Evolutionary conservation across 2,329 filamentous ascomycete species (phyloP), one percentile per base, ranked within the genome.

Genomic region (Apiospora phragmitis): DNA sequence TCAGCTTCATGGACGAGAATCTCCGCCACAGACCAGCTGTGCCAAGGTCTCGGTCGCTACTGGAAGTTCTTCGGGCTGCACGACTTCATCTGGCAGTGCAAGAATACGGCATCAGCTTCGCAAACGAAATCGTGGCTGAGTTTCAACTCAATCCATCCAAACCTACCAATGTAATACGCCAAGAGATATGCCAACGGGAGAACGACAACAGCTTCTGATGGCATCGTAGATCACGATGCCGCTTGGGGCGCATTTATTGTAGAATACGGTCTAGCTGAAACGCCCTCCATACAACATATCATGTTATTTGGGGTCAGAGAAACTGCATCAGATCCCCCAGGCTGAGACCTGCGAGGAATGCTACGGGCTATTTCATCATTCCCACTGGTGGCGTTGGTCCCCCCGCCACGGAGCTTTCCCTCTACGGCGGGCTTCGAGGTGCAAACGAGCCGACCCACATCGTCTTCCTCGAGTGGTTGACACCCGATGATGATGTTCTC

Each of bases 21-120:
- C 47, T 49, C 8, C n/a, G n/a, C 47, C n/a, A 49, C 47, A 26
- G 47, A 26, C 47, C 47, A 49, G 11, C 11, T 65, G 3, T 5
- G 32, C 14, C 49, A 45, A 51, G 66, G 67, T 24, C 45, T 16
- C 35, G 62, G 67, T 32, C 68, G 68, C 68, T 72, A 59, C 41
- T 32, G 51, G 26, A 68, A 42, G 7, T 42, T 70, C 12, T 70
- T 59, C 41, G 16, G 41, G 67, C 16, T 8, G 26, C 26, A 24
- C 26, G 18, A 11, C 43, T 68, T 18, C 51, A 59, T 59, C 2
- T 16, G 18, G 5, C 26, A 14, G 29, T 35, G 14, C 4, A 12
- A 4, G 29, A 35, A 8, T 9, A 21, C 21, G 51, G 6, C 16
- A 18, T 11, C 29, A 59, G 16, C 29, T 59, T 59, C 29, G 14